These are phyloP conservation scores for Dissoconium aciculare DNA, from an alignment of 2,329 filamentous ascomycete genomes.

Conservation along the genomic window DNA sequence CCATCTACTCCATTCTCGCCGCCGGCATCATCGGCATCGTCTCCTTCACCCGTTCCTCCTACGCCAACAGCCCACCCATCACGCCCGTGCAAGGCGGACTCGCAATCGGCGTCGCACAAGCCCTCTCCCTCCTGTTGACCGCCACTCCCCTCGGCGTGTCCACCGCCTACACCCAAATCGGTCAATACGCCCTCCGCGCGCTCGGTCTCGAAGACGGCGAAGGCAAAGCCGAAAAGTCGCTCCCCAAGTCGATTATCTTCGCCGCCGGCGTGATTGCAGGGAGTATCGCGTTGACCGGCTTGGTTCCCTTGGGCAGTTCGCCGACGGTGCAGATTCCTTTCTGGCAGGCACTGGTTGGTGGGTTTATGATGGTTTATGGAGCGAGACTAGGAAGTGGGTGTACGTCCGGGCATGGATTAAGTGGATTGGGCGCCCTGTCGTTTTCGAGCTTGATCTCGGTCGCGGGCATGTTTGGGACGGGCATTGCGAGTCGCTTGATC, in stretches of 20 bases:
- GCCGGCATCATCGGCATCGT: neutral
- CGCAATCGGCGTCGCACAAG: conserved; percentile 43
- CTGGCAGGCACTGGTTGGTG: conserved; percentile 35
- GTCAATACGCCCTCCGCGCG: conserved; percentile 37
- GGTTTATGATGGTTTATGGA: conserved; percentile 43
- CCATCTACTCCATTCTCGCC: neutral
- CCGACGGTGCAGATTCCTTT: neutral
- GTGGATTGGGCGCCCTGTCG: neutral
- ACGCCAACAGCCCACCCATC: neutral
- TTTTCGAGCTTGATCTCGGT: neutral
- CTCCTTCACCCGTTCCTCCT: neutral
- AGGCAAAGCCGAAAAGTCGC: conserved; percentile 2
- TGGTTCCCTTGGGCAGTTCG: neutral
- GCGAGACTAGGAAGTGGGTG: conserved; percentile 19
- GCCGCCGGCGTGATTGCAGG: conserved; percentile 37
- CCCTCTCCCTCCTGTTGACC: conserved; percentile 40
- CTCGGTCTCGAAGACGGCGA: conserved; percentile 1
- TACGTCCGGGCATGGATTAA: neutral
- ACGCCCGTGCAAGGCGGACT: conserved; percentile 36
- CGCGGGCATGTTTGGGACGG: neutral
- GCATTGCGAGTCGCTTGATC: neutral
- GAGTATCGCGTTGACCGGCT: conserved; percentile 25
- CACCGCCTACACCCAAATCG: conserved; percentile 45
- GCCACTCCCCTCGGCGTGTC: conserved; percentile 45
- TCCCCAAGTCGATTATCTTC: conserved; percentile 36